These are phyloP conservation scores for Alternaria postmessia DNA, from an alignment of 2,329 filamentous ascomycete species.

Conservation along the genomic window DNA sequence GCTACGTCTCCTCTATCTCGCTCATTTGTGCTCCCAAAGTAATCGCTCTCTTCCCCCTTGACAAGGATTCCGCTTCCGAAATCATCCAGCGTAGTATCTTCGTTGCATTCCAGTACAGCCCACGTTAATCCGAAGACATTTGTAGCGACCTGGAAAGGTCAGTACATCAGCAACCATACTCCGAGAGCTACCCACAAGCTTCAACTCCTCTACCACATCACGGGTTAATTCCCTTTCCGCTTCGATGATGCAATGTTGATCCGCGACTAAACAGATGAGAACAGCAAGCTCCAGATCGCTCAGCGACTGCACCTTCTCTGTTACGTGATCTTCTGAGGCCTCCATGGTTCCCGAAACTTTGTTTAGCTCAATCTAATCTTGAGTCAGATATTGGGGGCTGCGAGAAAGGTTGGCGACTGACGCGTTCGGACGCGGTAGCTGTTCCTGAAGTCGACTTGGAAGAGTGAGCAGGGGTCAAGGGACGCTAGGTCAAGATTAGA, in stretches of 20 bases:
- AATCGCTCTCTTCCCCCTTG: constrained; percentile 38
- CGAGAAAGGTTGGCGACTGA: background rate
- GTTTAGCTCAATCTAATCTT: background rate
- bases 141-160: constrained; percentile 65
- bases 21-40: constrained; percentile 27
- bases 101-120: constrained; percentile 75
- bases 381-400: background rate
- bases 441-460: background rate
- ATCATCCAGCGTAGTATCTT: constrained; percentile 78
- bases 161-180: constrained; percentile 7
- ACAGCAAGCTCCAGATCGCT: constrained; percentile 88
- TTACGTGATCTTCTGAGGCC: background rate
- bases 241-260: constrained; percentile 89
- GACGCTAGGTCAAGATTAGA: background rate
- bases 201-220: constrained; percentile 76
- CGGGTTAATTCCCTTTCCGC: constrained; percentile 69
- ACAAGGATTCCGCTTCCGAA: constrained; percentile 76
- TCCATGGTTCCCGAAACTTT: background rate
- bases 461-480: background rate
- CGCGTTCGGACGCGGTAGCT: background rate
- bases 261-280: constrained; percentile 79
- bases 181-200: constrained; percentile 62
- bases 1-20: constrained; percentile 26
- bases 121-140: constrained; percentile 77
- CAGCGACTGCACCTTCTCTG: constrained; percentile 73